Evolutionary conservation across 805 yeast species (phyloP), one percentile per base, ranked within the genome.

Genomic region (Jamesozyma rosinii): DNA sequence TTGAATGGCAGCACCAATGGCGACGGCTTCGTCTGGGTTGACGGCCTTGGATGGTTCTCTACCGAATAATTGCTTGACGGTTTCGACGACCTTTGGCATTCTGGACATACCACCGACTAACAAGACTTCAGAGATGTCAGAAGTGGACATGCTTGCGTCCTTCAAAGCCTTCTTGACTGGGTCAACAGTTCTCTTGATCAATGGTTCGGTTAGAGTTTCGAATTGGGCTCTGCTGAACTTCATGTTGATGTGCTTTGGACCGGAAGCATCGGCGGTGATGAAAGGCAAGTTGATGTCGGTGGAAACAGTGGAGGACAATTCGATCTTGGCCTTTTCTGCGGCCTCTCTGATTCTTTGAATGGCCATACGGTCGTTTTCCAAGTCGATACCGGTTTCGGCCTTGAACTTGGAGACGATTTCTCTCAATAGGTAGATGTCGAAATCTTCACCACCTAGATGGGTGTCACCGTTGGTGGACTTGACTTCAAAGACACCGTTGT

Each of bases 401-500:
- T 85, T 80, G 77, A 89, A 88, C 61, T 75, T 73, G 45, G 79
- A 79, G 43, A 88, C 81, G 46, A 89, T 77, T 69, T 79, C 77
- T 74, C 95, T 82, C 55, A 89, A 94, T 49, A 88, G 67, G 53
- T 83, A 73, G 61, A 88, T 89, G 66, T 83, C 94, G 64, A 83
- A 83, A 67, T 83, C 94, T 65, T 83, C 90, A 60, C 94, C 94
- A 62, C 94, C 94, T 61, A 83, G 72, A 66, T 83, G 90, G 35
- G 94, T 83, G 64, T 83, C 82, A 62, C 94, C 97, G 71, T 89
- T 89, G 64, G 97, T 88, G 50, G 96, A 86, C 74, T 88, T 88
- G 67, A 88, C 97, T 76, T 88, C 97, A 61, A 88, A 88, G 54
- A 88, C 97, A 76, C 97, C 97, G 65, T 88, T 87, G 72, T 89